phyloP scores from a whole-genome alignment of 1,139 yeast species.

The Suhomyces taliae region DNA sequence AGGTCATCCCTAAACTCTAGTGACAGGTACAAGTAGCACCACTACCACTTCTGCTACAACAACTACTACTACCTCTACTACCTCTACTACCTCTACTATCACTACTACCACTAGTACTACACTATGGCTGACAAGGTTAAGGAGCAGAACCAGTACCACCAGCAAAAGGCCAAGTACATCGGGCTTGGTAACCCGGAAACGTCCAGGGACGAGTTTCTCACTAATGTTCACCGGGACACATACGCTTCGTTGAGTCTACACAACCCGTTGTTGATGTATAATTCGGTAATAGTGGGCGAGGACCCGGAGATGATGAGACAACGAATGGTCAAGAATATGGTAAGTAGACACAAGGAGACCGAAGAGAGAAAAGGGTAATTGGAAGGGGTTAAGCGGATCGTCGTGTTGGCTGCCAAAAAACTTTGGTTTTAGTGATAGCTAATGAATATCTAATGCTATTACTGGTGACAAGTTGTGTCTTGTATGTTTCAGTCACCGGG shows the following conservation, averaged over 20 bases:
- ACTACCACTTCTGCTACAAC: neutral
- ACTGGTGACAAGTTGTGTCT: too few species aligned
- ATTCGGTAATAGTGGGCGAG: conserved; percentile 61
- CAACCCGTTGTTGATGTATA: conserved; percentile 61
- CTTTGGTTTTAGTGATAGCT: too few species aligned
- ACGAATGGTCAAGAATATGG: conserved; percentile 63
- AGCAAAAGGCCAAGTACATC: conserved; percentile 59
- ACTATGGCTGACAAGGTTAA: conserved; percentile 66
- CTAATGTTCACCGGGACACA: conserved; percentile 72
- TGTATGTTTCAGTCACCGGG: too few species aligned
- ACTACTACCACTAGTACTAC: neutral
- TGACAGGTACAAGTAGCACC: neutral
- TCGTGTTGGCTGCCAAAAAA: too few species aligned
- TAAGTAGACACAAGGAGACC: conserved; percentile 9
- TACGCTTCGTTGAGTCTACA: conserved; percentile 72
- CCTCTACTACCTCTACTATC: too few species aligned
- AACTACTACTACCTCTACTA: neutral
- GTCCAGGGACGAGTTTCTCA: conserved; percentile 51
- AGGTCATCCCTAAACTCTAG: neutral
- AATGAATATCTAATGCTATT: too few species aligned
- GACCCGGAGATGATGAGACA: conserved; percentile 51
- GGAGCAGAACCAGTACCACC: conserved; percentile 63
- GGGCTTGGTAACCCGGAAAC: conserved; percentile 78
- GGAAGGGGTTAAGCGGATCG: neutral
- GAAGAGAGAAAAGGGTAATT: neutral